phyloP scores from a whole-genome alignment of 2,329 filamentous ascomycete species.

The Stachybotrys echinatus region DNA sequence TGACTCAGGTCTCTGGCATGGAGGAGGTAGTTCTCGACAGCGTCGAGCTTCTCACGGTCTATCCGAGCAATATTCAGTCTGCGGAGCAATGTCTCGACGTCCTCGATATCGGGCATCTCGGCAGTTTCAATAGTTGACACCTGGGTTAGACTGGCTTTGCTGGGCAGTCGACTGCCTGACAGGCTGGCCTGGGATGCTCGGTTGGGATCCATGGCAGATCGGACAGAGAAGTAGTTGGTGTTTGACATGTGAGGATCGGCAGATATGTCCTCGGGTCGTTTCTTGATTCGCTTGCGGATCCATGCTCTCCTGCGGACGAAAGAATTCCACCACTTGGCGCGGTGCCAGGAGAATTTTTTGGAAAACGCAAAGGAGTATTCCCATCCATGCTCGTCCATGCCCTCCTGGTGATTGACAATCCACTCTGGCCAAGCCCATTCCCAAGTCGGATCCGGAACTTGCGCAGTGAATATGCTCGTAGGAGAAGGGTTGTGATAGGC shows the following conservation, averaged over 20 bases:
- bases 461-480: conserved; percentile 73
- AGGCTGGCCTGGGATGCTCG: conserved; percentile 25
- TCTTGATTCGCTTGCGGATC: conserved; percentile 73
- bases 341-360: conserved; percentile 76
- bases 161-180: conserved; percentile 23
- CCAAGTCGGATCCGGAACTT: conserved; percentile 93
- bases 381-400: conserved; percentile 84
- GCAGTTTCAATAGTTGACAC: conserved; percentile 35
- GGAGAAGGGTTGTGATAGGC: conserved; percentile 53
- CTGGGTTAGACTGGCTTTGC: conserved; percentile 31
- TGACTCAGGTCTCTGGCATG: conserved; percentile 73
- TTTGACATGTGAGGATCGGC: conserved; percentile 62
- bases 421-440: conserved; percentile 74
- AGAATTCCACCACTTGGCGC: conserved; percentile 86
- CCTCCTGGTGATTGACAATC: conserved; percentile 65
- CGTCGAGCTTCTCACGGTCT: conserved; percentile 86
- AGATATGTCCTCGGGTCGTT: conserved; percentile 36
- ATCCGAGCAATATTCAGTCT: conserved; percentile 67
- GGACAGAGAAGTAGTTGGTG: conserved; percentile 75
- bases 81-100: conserved; percentile 64
- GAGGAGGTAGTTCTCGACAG: conserved; percentile 74
- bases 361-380: conserved; percentile 89
- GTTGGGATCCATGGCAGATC: conserved; percentile 41
- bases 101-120: conserved; percentile 52
- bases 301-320: conserved; percentile 89